These are phyloP conservation scores for Zea mays DNA, from an alignment of 176 grass and related monocot species.

Conservation along the genomic window DNA sequence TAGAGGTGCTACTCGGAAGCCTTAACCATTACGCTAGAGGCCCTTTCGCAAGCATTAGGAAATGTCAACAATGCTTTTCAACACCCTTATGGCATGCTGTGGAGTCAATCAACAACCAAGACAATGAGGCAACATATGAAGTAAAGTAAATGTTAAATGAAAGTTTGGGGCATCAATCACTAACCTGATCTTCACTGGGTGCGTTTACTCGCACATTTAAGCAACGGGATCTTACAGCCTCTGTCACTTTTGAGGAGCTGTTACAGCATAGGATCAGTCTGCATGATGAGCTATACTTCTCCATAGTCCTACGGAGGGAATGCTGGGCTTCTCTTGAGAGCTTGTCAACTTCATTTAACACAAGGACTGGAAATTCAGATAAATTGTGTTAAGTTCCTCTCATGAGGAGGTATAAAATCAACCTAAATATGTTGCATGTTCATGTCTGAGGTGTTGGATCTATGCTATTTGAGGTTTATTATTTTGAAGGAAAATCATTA, in stretches of 20 bases:
- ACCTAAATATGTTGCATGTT: background rate
- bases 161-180: constrained; percentile 12
- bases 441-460: background rate
- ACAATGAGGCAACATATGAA: background rate
- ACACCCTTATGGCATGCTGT: background rate
- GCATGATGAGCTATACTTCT: constrained; percentile 94
- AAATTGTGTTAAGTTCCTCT: background rate
- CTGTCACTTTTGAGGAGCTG: constrained; percentile 97
- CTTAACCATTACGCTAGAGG: no score
- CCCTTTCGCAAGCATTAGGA: background rate
- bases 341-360: constrained; percentile 98
- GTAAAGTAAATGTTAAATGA: background rate
- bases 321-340: constrained; percentile 95
- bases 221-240: constrained; percentile 92
- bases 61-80: background rate
- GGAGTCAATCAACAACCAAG: background rate
- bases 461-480: no score
- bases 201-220: constrained; percentile 84
- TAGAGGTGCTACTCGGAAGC: no score
- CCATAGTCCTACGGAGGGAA: constrained; percentile 95
- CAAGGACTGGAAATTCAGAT: constrained; percentile 58
- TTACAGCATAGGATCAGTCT: constrained; percentile 93
- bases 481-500: background rate
- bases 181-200: constrained; percentile 79
- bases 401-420: background rate